Evolutionary conservation across 2,329 filamentous ascomycete genomes (phyloP), one percentile per base, ranked within the genome.

Genomic region (Ceratocystis huliohia): DNA sequence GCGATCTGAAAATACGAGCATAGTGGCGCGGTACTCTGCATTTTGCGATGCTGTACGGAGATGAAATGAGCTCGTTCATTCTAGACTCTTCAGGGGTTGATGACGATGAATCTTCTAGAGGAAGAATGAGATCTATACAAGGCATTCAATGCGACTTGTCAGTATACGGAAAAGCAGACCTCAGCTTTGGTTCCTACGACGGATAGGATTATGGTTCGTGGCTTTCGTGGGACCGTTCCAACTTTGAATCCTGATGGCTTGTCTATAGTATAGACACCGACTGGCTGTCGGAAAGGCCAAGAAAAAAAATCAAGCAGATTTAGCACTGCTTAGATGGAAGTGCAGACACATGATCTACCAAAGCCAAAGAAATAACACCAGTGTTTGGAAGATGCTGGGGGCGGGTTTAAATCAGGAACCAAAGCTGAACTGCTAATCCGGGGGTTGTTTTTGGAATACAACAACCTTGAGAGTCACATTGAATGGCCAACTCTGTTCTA

Each of bases 201-300:
- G 45, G 41, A 50, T 63, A 44, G 61, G 8, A 13, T 50, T 25
- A 48, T 30, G 46, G 22, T 41, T 37, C 41, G 33, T 46, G 48
- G 53, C 41, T 45, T 57, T 59, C 56, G 65, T 37, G 66, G 63
- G 45, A 44, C 46, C 61, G 48, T 62, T 2, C 56, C 56, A 41
- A 41, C 1, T 41, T 15, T 13, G 3, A 41, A 41, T 41, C 10
- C 37, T 15, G 37, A 41, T 41, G 10, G 37, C 37, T 13, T 3
- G 37, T 41, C 37, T 41, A 15, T 13, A 13, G 13, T 5, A 15
- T 13, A 41, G 37, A 20, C 10, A n/a, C n/a, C 28, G 28, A n/a
- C 25, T 20, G 56, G 13, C 25, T 59, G 6, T 37, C 28, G 13
- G 56, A 8, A 30, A 33, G 2, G 25, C 28, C 56, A 59, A 25